Evolutionary conservation across 2,329 filamentous ascomycete species (phyloP), one percentile per base, ranked within the genome.

Genomic region (Phialophora chinensis): DNA sequence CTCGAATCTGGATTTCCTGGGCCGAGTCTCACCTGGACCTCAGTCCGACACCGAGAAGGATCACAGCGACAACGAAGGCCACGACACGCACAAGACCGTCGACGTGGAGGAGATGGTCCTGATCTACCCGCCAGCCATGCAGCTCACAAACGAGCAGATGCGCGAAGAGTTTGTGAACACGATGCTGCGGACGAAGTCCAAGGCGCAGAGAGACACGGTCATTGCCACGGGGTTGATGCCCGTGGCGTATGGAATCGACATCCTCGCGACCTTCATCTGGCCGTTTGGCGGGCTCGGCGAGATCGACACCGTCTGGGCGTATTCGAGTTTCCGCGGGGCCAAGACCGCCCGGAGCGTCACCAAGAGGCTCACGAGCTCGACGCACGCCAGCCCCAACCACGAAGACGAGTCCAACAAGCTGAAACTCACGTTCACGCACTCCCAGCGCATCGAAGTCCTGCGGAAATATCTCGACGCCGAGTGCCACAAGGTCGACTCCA

Each of bases 1-100:
- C 6, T 76, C 79, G 3, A 81, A 79, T 62, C 72, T 82, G 8
- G 80, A 82, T 44, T 82, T 82, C 64, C 71, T 82, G 12, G 79
- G 80, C 65, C 76, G 80, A 6, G 75, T 80, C 4, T 66, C 65
- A 6, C 65, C 65, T 1, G 47, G 49, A 25, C 59, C 59, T 10
- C 59, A 52, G 7, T 73, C 74, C 20, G 69, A 73, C 38, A 72
- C 75, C n/a, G 75, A 76, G 60, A 75, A 72, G 5, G 70, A 76
- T n/a, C 59, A 67, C 60, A 75, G 72, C 5, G 69, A 75, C 20
- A 58, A 65, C n/a, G 74, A 78, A 56, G 66, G 56, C 14, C 69
- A 75, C 35, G 69, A 73, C n/a, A 76, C 75, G 33, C 72, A 76
- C 31, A 77, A 76, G 50, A 77, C 78, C 2, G 74, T 79, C 55